Conservation (phyloP, 2,329 filamentous ascomycete species). For the Hypomyces rosellus region DNA sequence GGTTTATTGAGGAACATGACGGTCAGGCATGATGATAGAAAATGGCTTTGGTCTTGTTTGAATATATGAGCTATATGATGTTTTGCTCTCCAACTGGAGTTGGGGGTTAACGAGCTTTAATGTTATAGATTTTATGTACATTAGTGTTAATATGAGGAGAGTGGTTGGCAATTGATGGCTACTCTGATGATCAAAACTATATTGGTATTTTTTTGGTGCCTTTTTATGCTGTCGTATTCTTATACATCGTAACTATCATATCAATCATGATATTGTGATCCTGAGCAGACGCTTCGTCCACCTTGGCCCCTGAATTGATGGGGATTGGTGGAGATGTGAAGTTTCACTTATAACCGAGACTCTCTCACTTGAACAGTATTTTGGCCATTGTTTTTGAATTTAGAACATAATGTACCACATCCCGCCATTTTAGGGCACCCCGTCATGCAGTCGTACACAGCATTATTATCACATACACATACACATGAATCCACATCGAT, state of each 20-base stretch:
- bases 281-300: too few species aligned
- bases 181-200: too few species aligned
- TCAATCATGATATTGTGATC: neutral
- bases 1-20: slow-evolving; percentile 3
- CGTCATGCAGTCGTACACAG: neutral
- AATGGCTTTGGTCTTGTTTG: slow-evolving; percentile 4
- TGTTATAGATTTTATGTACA: slow-evolving; percentile 1
- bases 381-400: slow-evolving; percentile 1
- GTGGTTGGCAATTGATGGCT: too few species aligned
- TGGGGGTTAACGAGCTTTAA: slow-evolving; percentile 6
- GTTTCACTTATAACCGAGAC: too few species aligned
- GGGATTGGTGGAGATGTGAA: too few species aligned
- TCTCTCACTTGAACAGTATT: neutral
- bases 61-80: slow-evolving; percentile 7
- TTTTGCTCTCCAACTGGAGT: neutral
- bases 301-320: too few species aligned
- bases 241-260: too few species aligned
- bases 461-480: slow-evolving; percentile 3
- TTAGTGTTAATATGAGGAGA: too few species aligned
- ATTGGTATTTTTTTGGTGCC: too few species aligned
- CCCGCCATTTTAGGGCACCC: neutral
- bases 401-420: neutral
- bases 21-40: slow-evolving; percentile 4
- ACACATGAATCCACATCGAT: neutral
- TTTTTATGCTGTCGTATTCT: too few species aligned